phyloP scores from a whole-genome alignment of 129 eudicot genomes.

The Gnaphalium uliginosum region DNA sequence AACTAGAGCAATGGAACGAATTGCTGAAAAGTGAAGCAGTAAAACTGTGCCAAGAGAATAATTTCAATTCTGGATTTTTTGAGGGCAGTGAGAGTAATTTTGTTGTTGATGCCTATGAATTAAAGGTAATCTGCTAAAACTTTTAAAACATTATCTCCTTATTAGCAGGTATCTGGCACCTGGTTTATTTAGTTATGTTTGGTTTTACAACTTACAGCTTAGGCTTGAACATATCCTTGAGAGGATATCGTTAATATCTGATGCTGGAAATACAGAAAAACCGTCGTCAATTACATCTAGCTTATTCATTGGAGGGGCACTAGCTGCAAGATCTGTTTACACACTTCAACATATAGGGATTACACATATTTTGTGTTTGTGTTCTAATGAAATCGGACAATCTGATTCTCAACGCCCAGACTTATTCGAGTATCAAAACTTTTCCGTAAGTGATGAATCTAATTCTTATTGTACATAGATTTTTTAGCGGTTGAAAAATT shows the following conservation, averaged over 20 bases:
- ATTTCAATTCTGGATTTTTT: constrained; percentile 87
- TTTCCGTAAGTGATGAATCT: constrained; percentile 58
- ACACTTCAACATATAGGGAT: constrained; percentile 92
- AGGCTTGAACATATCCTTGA: constrained; percentile 97
- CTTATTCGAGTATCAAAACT: constrained; percentile 70
- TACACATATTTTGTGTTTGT: constrained; percentile 86
- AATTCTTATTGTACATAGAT: constrained; percentile 4
- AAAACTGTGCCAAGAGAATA: constrained; percentile 86
- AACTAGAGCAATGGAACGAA: constrained; percentile 92
- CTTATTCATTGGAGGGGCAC: constrained; percentile 90
- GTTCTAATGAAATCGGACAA: constrained; percentile 97
- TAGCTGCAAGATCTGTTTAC: constrained; percentile 92
- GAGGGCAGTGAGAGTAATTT: constrained; percentile 79
- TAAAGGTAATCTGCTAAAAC: constrained; percentile 54
- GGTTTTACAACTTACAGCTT: constrained; percentile 53
- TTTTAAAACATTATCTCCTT: neutral
- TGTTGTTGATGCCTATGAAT: constrained; percentile 92
- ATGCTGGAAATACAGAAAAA: constrained; percentile 94
- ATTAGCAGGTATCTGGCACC: constrained; percentile 10
- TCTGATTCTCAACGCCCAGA: constrained; percentile 87
- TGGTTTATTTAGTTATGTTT: constrained; percentile 12
- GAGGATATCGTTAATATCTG: constrained; percentile 84
- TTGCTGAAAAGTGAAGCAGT: constrained; percentile 79
- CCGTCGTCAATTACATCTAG: constrained; percentile 59
- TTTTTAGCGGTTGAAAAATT: neutral